phyloP scores from a whole-genome alignment of 768 basidiomycete genomes.

The Trichaptum fuscoviolaceum region DNA sequence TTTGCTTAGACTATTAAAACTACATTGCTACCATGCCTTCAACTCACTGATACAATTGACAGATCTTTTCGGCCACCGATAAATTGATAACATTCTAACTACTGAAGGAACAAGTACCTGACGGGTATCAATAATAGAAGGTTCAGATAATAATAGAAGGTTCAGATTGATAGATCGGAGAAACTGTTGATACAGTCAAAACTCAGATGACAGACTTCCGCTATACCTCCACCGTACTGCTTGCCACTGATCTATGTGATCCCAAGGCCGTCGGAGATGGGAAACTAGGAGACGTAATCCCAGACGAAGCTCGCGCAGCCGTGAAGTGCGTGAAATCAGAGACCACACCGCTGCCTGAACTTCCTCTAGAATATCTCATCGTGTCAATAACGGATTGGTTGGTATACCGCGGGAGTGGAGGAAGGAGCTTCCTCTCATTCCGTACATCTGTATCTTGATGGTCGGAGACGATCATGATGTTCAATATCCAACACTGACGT shows the following conservation, averaged over 20 bases:
- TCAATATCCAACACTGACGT: background rate
- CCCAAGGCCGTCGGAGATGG: background rate
- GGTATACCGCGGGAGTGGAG: background rate
- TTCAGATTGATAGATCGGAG: background rate
- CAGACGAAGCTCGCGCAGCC: background rate
- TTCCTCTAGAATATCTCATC: background rate
- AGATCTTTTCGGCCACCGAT: no score
- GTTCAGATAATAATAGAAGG: no score
- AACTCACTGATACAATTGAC: no score
- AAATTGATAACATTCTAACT: no score
- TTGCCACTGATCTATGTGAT: background rate
- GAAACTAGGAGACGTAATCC: background rate
- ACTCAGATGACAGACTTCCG: background rate
- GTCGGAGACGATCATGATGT: background rate
- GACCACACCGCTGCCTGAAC: background rate
- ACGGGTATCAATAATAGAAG: no score
- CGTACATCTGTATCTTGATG: background rate
- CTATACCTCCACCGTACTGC: background rate
- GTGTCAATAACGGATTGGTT: background rate
- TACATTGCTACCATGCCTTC: no score
- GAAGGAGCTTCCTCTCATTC: background rate
- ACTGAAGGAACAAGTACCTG: no score
- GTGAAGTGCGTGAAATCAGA: background rate
- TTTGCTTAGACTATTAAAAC: no score
- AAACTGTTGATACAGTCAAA: background rate